Conservation (phyloP, 441 rosid genomes). For the Corymbia calophylla region DNA sequence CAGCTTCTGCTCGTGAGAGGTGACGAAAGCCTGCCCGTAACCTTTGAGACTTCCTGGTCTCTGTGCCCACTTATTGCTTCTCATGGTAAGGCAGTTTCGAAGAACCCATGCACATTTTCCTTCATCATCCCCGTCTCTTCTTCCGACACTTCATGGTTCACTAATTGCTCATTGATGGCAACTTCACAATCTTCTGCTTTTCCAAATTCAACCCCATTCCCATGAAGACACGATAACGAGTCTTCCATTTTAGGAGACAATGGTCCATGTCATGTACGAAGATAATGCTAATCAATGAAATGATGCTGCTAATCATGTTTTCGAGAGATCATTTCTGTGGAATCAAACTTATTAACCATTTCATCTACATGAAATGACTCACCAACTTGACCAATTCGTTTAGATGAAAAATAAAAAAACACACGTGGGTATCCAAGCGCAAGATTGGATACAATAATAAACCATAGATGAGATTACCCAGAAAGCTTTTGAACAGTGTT, state of each 20-base stretch:
- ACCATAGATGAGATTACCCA: neutral
- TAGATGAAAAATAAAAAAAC: neutral
- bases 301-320: neutral
- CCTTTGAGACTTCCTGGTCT: conserved; percentile 28
- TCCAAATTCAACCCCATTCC: neutral
- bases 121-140: conserved; percentile 6
- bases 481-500: neutral
- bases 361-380: neutral
- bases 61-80: conserved; percentile 25
- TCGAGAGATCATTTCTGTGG: neutral
- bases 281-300: neutral
- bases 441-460: neutral
- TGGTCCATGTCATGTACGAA: neutral
- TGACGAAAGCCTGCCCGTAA: conserved; percentile 33
- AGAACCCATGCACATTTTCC: conserved; percentile 16
- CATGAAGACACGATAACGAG: neutral
- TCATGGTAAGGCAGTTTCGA: conserved; percentile 21
- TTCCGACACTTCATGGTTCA: conserved; percentile 25
- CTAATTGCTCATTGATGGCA: conserved; percentile 2
- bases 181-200: neutral
- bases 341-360: neutral
- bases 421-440: neutral
- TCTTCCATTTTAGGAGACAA: neutral
- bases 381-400: neutral
- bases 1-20: conserved; percentile 29